A percentile compares a stretch with the other conserved stretches of the same genome.
phyloP scores from a whole-genome alignment of 805 yeast species.

The Jamesozyma rosinii region DNA sequence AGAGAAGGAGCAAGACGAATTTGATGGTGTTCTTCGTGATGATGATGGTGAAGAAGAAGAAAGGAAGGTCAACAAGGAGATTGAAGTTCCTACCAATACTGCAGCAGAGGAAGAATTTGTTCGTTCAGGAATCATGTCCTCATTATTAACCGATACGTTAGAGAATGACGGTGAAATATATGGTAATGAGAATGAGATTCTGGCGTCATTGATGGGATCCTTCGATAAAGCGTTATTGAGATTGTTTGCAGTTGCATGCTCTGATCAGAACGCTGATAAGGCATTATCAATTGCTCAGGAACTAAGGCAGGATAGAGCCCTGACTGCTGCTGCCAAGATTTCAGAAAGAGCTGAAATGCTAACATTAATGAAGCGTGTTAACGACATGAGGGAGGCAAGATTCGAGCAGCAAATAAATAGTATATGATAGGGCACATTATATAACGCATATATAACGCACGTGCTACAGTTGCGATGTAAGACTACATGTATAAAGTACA shows the following conservation, averaged over 20 bases:
- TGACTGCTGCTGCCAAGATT: slow-evolving; percentile 75
- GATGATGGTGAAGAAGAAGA: slow-evolving; percentile 10
- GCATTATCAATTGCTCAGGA: slow-evolving; percentile 63
- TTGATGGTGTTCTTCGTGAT: slow-evolving; percentile 10
- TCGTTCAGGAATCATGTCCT: slow-evolving; percentile 52
- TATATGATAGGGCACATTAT: slow-evolving; percentile 12
- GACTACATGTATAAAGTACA: too few relatives aligned
- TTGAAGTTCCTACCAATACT: slow-evolving; percentile 22
- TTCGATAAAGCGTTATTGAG: slow-evolving; percentile 74
- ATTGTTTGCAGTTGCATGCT: slow-evolving; percentile 65
- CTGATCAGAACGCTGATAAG: slow-evolving; percentile 51
- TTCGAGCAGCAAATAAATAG: slow-evolving; percentile 21
- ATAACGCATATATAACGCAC: too few relatives aligned
- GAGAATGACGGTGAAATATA: slow-evolving; percentile 36
- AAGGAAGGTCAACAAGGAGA: slow-evolving; percentile 18
- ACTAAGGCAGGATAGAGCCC: slow-evolving; percentile 66
- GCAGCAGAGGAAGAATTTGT: slow-evolving; percentile 57
- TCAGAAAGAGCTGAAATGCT: slow-evolving; percentile 62
- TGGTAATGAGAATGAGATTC: slow-evolving; percentile 43
- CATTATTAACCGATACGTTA: slow-evolving; percentile 48
- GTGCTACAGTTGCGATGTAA: too few relatives aligned
- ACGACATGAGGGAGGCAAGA: slow-evolving; percentile 41
- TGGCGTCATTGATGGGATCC: slow-evolving; percentile 43
- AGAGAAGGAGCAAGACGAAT: slow-evolving; percentile 19
- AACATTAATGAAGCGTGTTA: slow-evolving; percentile 45